These are phyloP conservation scores for Xylaria cubensis DNA, from an alignment of 495 filamentous ascomycete species.

Conservation along the genomic window DNA sequence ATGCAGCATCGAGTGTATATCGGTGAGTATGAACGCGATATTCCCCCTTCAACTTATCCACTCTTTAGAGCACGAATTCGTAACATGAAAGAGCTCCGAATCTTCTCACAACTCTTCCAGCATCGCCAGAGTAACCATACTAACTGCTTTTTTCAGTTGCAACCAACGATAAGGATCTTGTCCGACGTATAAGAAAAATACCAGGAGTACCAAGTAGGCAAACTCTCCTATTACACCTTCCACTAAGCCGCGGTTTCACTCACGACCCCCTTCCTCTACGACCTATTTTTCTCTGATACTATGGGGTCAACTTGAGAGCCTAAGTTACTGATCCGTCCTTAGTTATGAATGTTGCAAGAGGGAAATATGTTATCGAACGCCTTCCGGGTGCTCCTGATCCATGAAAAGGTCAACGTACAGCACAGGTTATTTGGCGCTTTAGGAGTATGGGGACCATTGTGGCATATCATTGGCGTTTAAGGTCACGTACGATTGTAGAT, in stretches of 20 bases:
- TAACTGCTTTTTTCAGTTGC: constrained; percentile 75
- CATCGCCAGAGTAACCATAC: neutral
- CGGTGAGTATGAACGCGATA: constrained; percentile 27
- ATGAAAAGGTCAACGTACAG: constrained; percentile 1
- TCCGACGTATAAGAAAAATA: constrained; percentile 81
- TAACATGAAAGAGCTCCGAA: neutral
- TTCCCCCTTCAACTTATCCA: neutral
- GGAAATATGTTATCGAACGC: constrained; percentile 92
- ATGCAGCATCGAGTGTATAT: constrained; percentile 49
- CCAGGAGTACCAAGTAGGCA: constrained; percentile 63
- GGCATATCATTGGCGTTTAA: constrained; percentile 22
- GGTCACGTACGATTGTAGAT: neutral
- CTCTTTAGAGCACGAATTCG: neutral
- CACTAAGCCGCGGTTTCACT: neutral
- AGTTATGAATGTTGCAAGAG: constrained; percentile 70
- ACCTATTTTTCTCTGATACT: neutral
- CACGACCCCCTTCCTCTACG: neutral
- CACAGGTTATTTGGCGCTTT: constrained; percentile 2
- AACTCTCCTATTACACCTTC: neutral
- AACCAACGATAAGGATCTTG: constrained; percentile 86
- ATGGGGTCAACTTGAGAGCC: neutral
- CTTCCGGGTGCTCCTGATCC: constrained; percentile 74
- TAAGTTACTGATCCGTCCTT: constrained; percentile 35
- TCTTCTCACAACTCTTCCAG: neutral
- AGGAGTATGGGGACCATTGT: neutral